These are phyloP conservation scores for Castanospermum australe DNA, from an alignment of 306 rosid genomes.

Conservation along the genomic window DNA sequence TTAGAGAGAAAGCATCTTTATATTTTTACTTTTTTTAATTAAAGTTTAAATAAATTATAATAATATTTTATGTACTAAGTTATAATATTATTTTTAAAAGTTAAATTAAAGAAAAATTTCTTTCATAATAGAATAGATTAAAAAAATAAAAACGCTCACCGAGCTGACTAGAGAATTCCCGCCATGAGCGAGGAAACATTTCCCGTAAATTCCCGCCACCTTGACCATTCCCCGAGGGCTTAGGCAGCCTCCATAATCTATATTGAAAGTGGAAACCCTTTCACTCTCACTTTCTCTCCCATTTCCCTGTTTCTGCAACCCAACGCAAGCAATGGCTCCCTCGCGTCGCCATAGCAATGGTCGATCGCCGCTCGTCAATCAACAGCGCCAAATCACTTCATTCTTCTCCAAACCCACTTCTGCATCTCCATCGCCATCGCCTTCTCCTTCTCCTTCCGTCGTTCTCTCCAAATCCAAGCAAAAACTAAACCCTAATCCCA, in stretches of 20 bases:
- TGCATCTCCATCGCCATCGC: slow-evolving; percentile 32
- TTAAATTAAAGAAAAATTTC: too few species aligned
- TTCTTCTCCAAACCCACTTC: slow-evolving; percentile 74
- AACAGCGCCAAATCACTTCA: slow-evolving; percentile 82
- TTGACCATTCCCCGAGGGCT: background rate
- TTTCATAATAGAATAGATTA: too few species aligned
- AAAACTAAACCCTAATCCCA: slow-evolving; percentile 23
- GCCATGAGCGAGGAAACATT: slow-evolving; percentile 22
- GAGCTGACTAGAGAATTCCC: slow-evolving; percentile 1
- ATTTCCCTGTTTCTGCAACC: background rate
- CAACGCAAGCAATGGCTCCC: slow-evolving; percentile 41
- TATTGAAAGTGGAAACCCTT: background rate
- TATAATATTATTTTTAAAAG: too few species aligned
- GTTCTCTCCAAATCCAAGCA: slow-evolving; percentile 28
- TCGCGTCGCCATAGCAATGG: slow-evolving; percentile 74
- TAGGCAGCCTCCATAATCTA: too few species aligned
- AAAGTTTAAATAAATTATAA: too few species aligned
- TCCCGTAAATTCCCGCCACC: slow-evolving; percentile 45
- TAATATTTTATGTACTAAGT: too few species aligned
- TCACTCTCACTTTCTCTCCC: background rate
- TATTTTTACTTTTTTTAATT: too few species aligned
- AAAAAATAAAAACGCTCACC: too few species aligned
- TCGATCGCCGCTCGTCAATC: slow-evolving; percentile 74
- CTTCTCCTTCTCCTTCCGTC: background rate
- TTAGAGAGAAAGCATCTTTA: too few species aligned